Evolutionary conservation across 768 basidiomycete species (phyloP), one percentile per base, ranked within the genome.

Genomic region (Clathrus columnatus): DNA sequence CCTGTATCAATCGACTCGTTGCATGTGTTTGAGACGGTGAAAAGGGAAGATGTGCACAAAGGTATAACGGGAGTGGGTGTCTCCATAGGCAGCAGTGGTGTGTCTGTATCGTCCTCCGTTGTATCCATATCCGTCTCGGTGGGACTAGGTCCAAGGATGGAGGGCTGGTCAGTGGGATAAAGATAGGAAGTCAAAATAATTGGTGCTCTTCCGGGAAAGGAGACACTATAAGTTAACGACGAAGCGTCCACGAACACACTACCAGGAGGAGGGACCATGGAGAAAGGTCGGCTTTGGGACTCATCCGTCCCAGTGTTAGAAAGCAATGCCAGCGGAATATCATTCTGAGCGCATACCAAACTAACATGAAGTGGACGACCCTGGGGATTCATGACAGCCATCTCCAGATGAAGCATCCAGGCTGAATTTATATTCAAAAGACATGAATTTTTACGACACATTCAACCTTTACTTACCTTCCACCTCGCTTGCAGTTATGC

Each of bases 251-350:
- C 14, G 21, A 58, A 56, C 14, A 59, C 16, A 7, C 49, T 36
- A 20, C 28, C 24, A 32, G 32, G 32, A 32, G 48, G 45, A 49
- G 51, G 53, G 24, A n/a, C 20, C 6, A 14, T 14, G 7, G 46
- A 24, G n/a, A 18, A 29, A 29, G 7, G 21, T 26, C 26, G 26
- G 18, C 16, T 32, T 56, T 24, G 6, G 18, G 45, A 16, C 17
- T 29, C 32, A 17, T 32, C 23, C n/a, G 56, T 21, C 20, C 8
- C 7, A 48, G 16, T 29, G 28, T 26, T 29, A 24, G 72, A 72
- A 28, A 81, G 62, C 60, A 88, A 74, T 14, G 76, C 74, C 81
- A 85, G 85, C 1, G 82, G 74, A 5, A 76, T 71, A 57, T 77
- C 76, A 11, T 72, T 72, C 29, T 88, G 81, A 1, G 81, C 81